Percentiles rank a stretch among this genome's conserved stretches.
Conservation (phyloP, 1,139 yeast genomes). For the Geotrichum citri-aurantii region DNA sequence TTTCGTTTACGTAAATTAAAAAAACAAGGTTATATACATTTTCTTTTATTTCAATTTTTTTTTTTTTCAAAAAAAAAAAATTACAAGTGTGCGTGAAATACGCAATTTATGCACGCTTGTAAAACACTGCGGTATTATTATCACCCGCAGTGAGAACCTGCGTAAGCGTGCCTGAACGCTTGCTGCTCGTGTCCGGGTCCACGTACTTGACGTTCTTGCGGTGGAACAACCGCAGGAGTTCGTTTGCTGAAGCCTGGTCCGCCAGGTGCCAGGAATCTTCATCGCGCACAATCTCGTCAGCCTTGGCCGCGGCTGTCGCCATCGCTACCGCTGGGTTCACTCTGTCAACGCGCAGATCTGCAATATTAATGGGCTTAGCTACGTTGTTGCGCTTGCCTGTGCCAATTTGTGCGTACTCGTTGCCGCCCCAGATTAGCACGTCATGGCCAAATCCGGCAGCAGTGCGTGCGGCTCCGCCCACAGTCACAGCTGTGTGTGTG, state of each 20-base stretch:
- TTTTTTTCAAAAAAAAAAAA: not conserved
- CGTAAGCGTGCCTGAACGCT: slow-evolving; percentile 34
- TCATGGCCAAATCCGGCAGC: slow-evolving; percentile 37
- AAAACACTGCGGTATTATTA: slow-evolving; percentile 58
- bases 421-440: slow-evolving; percentile 77
- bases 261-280: slow-evolving; percentile 5
- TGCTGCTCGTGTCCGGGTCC: slow-evolving; percentile 24
- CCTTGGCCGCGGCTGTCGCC: slow-evolving; percentile 14
- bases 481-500: slow-evolving; percentile 59
- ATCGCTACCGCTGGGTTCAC: slow-evolving; percentile 13
- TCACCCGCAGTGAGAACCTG: slow-evolving; percentile 63
- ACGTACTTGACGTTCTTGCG: slow-evolving; percentile 28
- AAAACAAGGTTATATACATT: not conserved
- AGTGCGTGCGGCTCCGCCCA: slow-evolving; percentile 33
- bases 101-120: slow-evolving; percentile 13
- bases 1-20: not conserved
- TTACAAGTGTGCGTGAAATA: not conserved
- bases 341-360: slow-evolving; percentile 18
- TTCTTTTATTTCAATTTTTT: too few relatives aligned
- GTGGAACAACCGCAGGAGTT: slow-evolving; percentile 45
- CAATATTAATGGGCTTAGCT: slow-evolving; percentile 49
- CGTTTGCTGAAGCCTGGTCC: slow-evolving; percentile 34
- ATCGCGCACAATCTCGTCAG: slow-evolving; percentile 28
- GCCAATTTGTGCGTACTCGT: slow-evolving; percentile 77
- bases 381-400: slow-evolving; percentile 65